phyloP scores from a whole-genome alignment of 2,329 filamentous ascomycete species.

The Stachybotrys chartarum region DNA sequence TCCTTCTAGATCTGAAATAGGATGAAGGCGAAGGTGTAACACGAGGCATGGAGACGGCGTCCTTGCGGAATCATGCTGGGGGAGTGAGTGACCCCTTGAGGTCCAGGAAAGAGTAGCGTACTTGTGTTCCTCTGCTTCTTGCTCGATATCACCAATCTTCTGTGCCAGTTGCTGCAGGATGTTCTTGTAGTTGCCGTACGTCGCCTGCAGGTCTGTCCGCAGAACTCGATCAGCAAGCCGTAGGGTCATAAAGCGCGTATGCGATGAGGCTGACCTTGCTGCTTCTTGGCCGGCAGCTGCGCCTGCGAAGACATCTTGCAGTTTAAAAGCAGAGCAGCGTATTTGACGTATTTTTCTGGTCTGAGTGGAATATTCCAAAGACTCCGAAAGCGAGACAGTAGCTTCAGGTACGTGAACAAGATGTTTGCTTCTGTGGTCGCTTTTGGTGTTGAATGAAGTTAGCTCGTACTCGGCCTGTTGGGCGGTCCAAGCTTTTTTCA shows the following conservation, averaged over 20 bases:
- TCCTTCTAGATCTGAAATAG: neutral
- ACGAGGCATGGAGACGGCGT: too few relatives aligned
- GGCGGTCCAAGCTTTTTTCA: neutral
- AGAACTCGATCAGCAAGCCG: conserved; percentile 7
- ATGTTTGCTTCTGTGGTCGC: neutral
- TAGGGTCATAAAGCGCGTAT: conserved; percentile 1
- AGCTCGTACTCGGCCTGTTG: neutral
- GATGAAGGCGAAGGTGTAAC: neutral
- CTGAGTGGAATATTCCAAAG: neutral
- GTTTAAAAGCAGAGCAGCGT: neutral
- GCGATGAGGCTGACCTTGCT: conserved; percentile 52
- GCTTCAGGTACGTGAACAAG: neutral
- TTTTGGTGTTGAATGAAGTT: neutral
- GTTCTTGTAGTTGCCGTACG: conserved; percentile 72
- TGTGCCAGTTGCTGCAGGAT: conserved; percentile 85
- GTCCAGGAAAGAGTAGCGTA: conserved; percentile 38
- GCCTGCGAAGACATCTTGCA: conserved; percentile 36
- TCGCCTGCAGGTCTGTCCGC: conserved; percentile 64
- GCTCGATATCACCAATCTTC: conserved; percentile 96
- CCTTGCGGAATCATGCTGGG: neutral
- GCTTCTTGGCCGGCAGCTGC: conserved; percentile 57
- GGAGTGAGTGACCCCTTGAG: neutral
- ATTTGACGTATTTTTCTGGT: neutral
- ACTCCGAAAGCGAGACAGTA: neutral
- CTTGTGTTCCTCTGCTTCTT: conserved; percentile 98